These are phyloP conservation scores for Plasmodiophora brassicae DNA, from an alignment of 208 protist species.

Conservation along the genomic window DNA sequence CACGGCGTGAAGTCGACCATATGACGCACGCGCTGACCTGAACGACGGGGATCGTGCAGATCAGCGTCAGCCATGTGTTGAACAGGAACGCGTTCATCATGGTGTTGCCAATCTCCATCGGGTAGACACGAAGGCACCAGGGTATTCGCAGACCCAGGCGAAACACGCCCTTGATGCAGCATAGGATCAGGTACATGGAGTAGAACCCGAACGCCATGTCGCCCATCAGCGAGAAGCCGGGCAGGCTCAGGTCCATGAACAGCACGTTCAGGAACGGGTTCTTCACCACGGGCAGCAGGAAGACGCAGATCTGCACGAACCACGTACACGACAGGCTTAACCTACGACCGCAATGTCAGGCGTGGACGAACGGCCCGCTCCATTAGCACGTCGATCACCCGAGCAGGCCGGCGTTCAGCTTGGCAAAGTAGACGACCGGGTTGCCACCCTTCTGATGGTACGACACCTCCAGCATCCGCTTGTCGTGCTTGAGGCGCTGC, in stretches of 20 bases:
- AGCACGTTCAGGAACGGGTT: slow-evolving; percentile 70
- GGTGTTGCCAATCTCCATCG: slow-evolving; percentile 69
- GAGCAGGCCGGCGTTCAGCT: slow-evolving; percentile 25
- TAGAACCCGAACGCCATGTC: slow-evolving; percentile 69
- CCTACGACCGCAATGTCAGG: slow-evolving; percentile 32
- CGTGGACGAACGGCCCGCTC: slow-evolving; percentile 48
- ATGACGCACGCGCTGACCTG: slow-evolving; percentile 79
- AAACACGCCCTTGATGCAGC: slow-evolving; percentile 55
- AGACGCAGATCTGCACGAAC: slow-evolving; percentile 41
- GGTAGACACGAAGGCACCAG: background rate
- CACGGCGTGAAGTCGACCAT: background rate
- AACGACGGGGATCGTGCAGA: slow-evolving; percentile 74
- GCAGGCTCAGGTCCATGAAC: slow-evolving; percentile 67
- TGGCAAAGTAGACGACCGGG: slow-evolving; percentile 41
- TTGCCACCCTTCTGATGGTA: slow-evolving; percentile 48
- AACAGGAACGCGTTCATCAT: slow-evolving; percentile 86
- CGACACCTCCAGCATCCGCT: slow-evolving; percentile 38
- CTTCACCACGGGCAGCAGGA: slow-evolving; percentile 49
- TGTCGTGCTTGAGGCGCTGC: background rate
- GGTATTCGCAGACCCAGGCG: background rate
- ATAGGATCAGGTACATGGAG: slow-evolving; percentile 77
- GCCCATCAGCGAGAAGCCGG: slow-evolving; percentile 69
- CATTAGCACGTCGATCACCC: background rate
- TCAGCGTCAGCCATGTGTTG: slow-evolving; percentile 77
- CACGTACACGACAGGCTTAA: slow-evolving; percentile 36